A percentile compares a stretch with the other conserved stretches of the same genome.
These are phyloP conservation scores for Lentinula lateritia DNA, from an alignment of 768 basidiomycete genomes.

Conservation along the genomic window DNA sequence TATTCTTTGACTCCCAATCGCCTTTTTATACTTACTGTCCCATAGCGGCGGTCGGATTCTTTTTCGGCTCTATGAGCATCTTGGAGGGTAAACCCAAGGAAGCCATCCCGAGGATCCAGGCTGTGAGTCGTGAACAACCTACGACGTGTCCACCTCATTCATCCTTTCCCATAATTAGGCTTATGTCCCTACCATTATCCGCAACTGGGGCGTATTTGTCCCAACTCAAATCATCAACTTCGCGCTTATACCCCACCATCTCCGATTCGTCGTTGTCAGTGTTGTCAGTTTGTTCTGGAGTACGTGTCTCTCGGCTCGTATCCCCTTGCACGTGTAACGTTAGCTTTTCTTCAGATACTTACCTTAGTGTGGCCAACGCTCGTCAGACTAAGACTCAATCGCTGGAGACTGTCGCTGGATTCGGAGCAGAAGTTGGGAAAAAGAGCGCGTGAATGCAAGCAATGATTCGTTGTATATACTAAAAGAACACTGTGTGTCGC, in stretches of 20 bases:
- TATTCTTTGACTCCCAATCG: background rate
- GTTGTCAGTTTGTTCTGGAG: slow-evolving; percentile 83
- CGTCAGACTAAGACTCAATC: slow-evolving; percentile 8
- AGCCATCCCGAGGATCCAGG: slow-evolving; percentile 37
- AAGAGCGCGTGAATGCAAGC: background rate
- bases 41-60: slow-evolving; percentile 41
- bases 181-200: slow-evolving; percentile 68
- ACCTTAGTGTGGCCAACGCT: slow-evolving; percentile 55
- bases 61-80: slow-evolving; percentile 40
- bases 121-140: slow-evolving; percentile 25
- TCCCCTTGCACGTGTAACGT: background rate
- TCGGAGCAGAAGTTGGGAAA: background rate
- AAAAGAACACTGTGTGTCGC: background rate
- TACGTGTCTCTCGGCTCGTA: slow-evolving; percentile 29
- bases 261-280: slow-evolving; percentile 70
- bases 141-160: background rate
- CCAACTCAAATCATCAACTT: slow-evolving; percentile 82
- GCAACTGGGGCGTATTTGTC: slow-evolving; percentile 74
- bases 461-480: background rate
- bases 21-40: background rate
- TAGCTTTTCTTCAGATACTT: slow-evolving; percentile 38
- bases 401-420: background rate
- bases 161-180: slow-evolving; percentile 30
- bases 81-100: slow-evolving; percentile 45
- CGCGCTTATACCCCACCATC: slow-evolving; percentile 65